Base-by-base conservation (phyloP, 2,329 filamentous ascomycete species). In the Aureobasidium zeae region DNA sequence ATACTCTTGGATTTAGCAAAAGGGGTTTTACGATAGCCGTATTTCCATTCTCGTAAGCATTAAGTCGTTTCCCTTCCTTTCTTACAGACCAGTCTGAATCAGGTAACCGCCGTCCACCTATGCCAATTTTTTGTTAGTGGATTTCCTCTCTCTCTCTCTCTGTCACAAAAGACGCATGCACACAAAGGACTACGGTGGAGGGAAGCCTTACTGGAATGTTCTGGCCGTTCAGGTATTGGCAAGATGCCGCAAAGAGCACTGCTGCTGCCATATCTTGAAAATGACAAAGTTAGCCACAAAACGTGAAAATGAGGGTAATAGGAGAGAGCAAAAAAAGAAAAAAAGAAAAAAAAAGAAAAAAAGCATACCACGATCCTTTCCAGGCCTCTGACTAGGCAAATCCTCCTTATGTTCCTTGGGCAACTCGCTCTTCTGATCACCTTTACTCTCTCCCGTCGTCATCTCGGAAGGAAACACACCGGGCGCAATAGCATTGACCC, bases 301-400 rank as follows among this genome's bases (percentile, higher is more conserved):
- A n/a, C n/a, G n/a, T n/a, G n/a, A n/a, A n/a, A n/a, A n/a, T n/a
- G n/a, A n/a, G n/a, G n/a, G 62, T 49, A 73, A 78, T 24, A 79
- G 57, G 2, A 78, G 64, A 0, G 71, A 71, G 29, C 67, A 66
- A 1, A n/a, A n/a, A n/a, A n/a, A n/a, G n/a, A n/a, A n/a, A n/a
- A n/a, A n/a, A n/a, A n/a, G n/a, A n/a, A n/a, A n/a, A n/a, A n/a
- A n/a, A n/a, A n/a, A n/a, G n/a, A n/a, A n/a, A n/a, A n/a, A n/a
- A n/a, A n/a, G n/a, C 67, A 79, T 79, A 53, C 79, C 75, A 25
- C 69, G 57, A 50, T 79, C 76, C 20, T 73, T 70, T 0, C 76
- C 76, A 0, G 73, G 73, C 33, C 72, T 55, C 48, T 62, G 60
- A 5, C 70, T 67, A 11, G 72, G 70, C 37, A 73, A 59, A 34